Conservation (phyloP, 1,139 yeast genomes). For the Yamadazyma jaroonii region DNA sequence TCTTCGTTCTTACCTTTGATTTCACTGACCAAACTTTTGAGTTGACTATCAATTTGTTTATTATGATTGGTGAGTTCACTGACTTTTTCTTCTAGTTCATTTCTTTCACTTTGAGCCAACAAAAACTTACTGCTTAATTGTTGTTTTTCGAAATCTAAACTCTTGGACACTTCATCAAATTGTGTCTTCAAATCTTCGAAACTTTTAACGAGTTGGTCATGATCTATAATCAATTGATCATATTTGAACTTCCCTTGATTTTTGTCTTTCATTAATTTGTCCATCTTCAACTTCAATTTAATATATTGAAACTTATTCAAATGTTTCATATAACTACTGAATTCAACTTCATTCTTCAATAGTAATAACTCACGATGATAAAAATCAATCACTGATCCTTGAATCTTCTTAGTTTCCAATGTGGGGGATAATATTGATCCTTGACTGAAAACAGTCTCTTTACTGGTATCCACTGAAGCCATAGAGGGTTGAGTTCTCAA, state of each 20-base stretch:
- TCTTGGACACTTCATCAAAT: constrained; percentile 4
- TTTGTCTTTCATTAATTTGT: constrained; percentile 19
- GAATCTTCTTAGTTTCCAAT: constrained; percentile 2
- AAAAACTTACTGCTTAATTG: constrained; percentile 9
- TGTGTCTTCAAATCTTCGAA: constrained; percentile 19
- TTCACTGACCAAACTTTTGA: background rate
- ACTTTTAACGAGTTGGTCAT: constrained; percentile 15
- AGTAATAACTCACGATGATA: constrained; percentile 60
- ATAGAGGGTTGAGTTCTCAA: constrained; percentile 12
- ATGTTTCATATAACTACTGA: constrained; percentile 53
- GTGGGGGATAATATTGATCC: background rate
- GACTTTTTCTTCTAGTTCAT: constrained; percentile 2
- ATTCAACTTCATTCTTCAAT: constrained; percentile 61
- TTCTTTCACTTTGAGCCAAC: constrained; percentile 2
- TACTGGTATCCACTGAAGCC: constrained; percentile 12
- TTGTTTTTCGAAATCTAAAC: constrained; percentile 11
- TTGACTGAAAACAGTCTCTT: constrained; percentile 12
- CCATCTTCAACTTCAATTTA: constrained; percentile 28
- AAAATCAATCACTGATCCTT: constrained; percentile 35
- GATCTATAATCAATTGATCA: constrained; percentile 7
- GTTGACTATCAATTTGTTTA: background rate
- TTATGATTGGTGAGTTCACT: background rate
- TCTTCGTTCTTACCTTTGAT: constrained; percentile 25
- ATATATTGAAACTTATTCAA: constrained; percentile 48
- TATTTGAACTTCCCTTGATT: constrained; percentile 10